These are phyloP conservation scores for Ophiognomonia clavigignenti-juglandacearum DNA, from an alignment of 2,329 filamentous ascomycete species.

Conservation along the genomic window DNA sequence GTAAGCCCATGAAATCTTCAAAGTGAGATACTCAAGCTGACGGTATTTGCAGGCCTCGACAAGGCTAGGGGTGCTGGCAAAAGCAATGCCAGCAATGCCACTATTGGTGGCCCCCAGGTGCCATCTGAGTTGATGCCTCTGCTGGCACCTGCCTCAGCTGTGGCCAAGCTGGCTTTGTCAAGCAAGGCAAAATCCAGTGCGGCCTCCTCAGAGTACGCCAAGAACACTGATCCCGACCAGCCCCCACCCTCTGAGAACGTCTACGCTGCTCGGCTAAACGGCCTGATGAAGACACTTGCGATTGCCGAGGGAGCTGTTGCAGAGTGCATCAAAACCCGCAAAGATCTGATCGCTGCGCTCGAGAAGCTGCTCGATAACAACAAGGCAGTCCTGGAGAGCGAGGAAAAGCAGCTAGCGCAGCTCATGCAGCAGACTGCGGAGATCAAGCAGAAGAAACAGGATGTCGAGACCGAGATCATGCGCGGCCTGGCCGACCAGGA, in stretches of 20 bases:
- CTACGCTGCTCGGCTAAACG: conserved; percentile 82
- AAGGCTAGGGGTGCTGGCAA: conserved; percentile 51
- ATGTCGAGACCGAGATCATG: conserved; percentile 90
- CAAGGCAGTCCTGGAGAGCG: conserved; percentile 61
- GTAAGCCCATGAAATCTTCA: conserved; percentile 39
- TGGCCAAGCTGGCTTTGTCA: conserved; percentile 67
- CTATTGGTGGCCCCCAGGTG: conserved; percentile 59
- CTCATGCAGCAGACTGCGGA: conserved; percentile 62
- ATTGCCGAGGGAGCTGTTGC: conserved; percentile 85
- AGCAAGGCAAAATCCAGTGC: conserved; percentile 62
- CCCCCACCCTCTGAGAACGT: conserved; percentile 77
- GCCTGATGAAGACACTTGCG: conserved; percentile 83
- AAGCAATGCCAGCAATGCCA: conserved; percentile 53
- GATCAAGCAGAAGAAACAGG: conserved; percentile 77
- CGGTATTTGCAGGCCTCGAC: conserved; percentile 50
- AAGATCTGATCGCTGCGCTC: conserved; percentile 70
- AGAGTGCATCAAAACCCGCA: conserved; percentile 82
- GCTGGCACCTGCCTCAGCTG: conserved; percentile 66
- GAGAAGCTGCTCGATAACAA: conserved; percentile 78
- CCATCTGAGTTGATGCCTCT: conserved; percentile 75
- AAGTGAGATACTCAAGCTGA: too few relatives aligned
- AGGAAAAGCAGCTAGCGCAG: conserved; percentile 62
- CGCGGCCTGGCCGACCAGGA: conserved; percentile 63
- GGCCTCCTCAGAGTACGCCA: conserved; percentile 79
- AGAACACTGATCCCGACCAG: conserved; percentile 67